These are phyloP conservation scores for Fusarium sp. DNA, from an alignment of 2,329 filamentous ascomycete species.

Conservation along the genomic window DNA sequence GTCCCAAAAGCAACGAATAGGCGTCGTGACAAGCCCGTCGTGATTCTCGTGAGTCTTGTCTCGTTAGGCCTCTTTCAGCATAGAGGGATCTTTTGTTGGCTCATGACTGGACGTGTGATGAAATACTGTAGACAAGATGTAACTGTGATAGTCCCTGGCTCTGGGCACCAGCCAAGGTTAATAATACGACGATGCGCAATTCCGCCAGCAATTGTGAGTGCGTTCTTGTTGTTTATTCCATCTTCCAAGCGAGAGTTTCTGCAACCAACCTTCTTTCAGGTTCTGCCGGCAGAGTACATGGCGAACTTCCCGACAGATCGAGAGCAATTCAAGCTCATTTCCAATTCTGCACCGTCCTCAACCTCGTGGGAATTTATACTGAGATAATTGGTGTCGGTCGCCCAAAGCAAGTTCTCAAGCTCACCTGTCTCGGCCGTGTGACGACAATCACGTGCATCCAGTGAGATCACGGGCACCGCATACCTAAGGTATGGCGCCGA, in stretches of 20 bases:
- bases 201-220: not conserved
- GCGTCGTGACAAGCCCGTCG: conserved; percentile 17
- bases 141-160: conserved; percentile 18
- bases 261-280: not conserved
- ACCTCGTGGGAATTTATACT: conserved; percentile 12
- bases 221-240: conserved; percentile 12
- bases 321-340: conserved; percentile 22
- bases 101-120: conserved; percentile 28
- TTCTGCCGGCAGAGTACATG: conserved; percentile 31
- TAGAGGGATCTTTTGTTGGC: conserved; percentile 29
- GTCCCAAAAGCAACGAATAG: conserved; percentile 41
- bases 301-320: conserved; percentile 13
- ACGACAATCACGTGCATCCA: conserved; percentile 45
- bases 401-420: conserved; percentile 4
- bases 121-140: conserved; percentile 19
- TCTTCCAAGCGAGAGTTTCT: not conserved
- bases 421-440: conserved; percentile 36
- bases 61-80: conserved; percentile 37
- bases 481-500: conserved; percentile 38
- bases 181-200: conserved; percentile 33
- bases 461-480: conserved; percentile 39
- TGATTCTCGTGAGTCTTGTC: conserved; percentile 19
- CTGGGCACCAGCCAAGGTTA: conserved; percentile 28
- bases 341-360: conserved; percentile 8
- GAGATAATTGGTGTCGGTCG: conserved; percentile 13